Percentiles rank a stretch among this genome's conserved stretches.
These are phyloP conservation scores for Diospyros lotus DNA, from an alignment of 148 eudicot species.

Conservation along the genomic window DNA sequence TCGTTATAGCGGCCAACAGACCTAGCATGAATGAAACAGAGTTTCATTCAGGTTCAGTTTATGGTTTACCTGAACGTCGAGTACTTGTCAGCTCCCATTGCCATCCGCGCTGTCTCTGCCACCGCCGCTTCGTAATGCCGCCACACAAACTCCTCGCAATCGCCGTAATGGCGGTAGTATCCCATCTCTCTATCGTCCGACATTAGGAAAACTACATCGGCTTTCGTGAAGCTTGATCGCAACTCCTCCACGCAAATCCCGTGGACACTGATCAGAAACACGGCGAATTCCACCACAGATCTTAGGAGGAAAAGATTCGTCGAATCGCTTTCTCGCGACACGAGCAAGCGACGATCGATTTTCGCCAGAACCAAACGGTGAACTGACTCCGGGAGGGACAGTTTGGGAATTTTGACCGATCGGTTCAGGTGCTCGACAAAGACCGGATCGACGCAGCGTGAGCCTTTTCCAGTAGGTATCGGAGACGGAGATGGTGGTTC, in stretches of 20 bases:
- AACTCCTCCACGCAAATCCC: slow-evolving; percentile 51
- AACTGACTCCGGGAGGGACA: slow-evolving; percentile 46
- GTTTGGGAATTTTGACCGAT: slow-evolving; percentile 48
- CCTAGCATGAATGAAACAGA: too few relatives aligned
- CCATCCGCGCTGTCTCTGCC: slow-evolving; percentile 42
- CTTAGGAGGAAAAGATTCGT: slow-evolving; percentile 36
- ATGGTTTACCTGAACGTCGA: slow-evolving; percentile 50
- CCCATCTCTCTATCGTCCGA: slow-evolving; percentile 34
- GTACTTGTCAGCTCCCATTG: slow-evolving; percentile 46
- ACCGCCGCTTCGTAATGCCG: slow-evolving; percentile 41
- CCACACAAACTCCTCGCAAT: slow-evolving; percentile 64
- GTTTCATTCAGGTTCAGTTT: background rate
- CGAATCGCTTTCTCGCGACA: slow-evolving; percentile 36
- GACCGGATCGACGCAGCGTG: slow-evolving; percentile 36
- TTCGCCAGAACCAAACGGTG: slow-evolving; percentile 35
- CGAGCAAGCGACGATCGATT: slow-evolving; percentile 37
- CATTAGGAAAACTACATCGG: slow-evolving; percentile 44
- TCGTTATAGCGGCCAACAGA: too few relatives aligned
- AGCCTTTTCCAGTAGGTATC: slow-evolving; percentile 60
- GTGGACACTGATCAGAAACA: slow-evolving; percentile 51
- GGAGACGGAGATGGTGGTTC: slow-evolving; percentile 57
- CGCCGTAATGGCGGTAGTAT: slow-evolving; percentile 24
- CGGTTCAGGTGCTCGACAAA: slow-evolving; percentile 41
- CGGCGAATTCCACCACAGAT: slow-evolving; percentile 50
- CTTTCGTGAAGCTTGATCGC: slow-evolving; percentile 31